Conservation (phyloP, 768 basidiomycete species). For the Suillus subluteus region DNA sequence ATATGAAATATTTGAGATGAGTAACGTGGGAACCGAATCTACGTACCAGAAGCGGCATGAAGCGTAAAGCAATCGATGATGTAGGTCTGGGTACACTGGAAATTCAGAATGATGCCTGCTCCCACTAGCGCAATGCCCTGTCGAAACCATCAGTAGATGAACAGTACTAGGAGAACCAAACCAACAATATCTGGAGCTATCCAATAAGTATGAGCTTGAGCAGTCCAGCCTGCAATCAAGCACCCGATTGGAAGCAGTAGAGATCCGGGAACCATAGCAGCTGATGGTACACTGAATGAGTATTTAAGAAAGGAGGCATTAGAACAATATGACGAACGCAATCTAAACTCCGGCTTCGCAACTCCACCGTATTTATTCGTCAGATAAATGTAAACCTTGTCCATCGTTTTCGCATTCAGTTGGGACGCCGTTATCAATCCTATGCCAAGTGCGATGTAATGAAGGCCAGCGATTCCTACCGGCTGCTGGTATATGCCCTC, state of each 20-base stretch:
- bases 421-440: constrained; percentile 59
- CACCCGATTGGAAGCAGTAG: constrained; percentile 68
- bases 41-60: constrained; percentile 57
- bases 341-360: constrained; percentile 57
- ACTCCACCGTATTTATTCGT: constrained; percentile 55
- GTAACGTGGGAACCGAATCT: background rate
- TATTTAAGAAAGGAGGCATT: background rate
- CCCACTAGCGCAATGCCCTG: constrained; percentile 64
- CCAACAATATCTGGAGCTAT: constrained; percentile 69
- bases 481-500: constrained; percentile 53
- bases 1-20: constrained; percentile 14
- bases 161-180: background rate
- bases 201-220: constrained; percentile 63
- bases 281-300: constrained; percentile 36
- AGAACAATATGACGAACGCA: constrained; percentile 39
- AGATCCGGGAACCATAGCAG: constrained; percentile 61
- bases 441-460: constrained; percentile 69
- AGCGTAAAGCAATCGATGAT: constrained; percentile 69
- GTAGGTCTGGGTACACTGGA: constrained; percentile 69
- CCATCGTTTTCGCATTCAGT: constrained; percentile 58
- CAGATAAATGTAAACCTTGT: constrained; percentile 54
- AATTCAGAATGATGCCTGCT: constrained; percentile 58
- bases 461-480: constrained; percentile 18
- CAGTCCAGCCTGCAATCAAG: constrained; percentile 73
- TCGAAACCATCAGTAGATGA: background rate